These are phyloP conservation scores for Tulasnella sp. DNA, from an alignment of 768 basidiomycete genomes.

Conservation along the genomic window DNA sequence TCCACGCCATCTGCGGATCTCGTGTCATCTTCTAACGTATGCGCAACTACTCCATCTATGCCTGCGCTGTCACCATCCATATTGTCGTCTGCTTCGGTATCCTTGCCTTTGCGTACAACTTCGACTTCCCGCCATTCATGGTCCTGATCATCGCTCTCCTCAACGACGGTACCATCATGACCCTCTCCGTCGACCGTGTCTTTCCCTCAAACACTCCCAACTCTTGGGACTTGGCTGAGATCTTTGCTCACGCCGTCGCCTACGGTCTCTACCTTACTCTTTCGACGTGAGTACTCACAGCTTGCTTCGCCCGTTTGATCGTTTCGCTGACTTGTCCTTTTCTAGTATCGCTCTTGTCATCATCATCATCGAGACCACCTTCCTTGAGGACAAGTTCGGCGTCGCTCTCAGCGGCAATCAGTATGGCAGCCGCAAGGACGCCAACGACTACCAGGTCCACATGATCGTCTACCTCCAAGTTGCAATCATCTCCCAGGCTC, in stretches of 20 bases:
- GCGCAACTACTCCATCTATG: constrained; percentile 98
- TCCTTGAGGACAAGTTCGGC: constrained; percentile 82
- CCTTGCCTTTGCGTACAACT: constrained; percentile 90
- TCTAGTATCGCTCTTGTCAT: constrained; percentile 61
- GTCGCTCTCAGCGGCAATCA: constrained; percentile 36
- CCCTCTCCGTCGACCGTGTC: constrained; percentile 89
- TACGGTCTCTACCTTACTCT: constrained; percentile 92
- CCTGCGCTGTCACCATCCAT: constrained; percentile 93
- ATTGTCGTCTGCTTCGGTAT: constrained; percentile 96
- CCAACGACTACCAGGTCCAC: constrained; percentile 69
- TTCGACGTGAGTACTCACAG: constrained; percentile 56
- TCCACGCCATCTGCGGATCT: constrained; percentile 96
- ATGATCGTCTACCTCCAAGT: constrained; percentile 92
- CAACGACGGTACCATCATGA: constrained; percentile 99
- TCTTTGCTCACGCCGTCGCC: constrained; percentile 89
- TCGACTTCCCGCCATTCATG: constrained; percentile 99
- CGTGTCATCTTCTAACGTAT: constrained; percentile 99
- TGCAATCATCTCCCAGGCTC: constrained; percentile 96
- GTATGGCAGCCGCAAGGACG: constrained; percentile 23
- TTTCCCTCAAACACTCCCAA: constrained; percentile 87
- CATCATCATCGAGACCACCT: constrained; percentile 74
- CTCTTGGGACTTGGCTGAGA: constrained; percentile 92
- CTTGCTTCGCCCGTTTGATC: constrained; percentile 1
- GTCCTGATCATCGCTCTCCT: constrained; percentile 88
- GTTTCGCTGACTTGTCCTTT: constrained; percentile 11